These are phyloP conservation scores for Termitomyces sp. DNA, from an alignment of 768 basidiomycete species.

Conservation along the genomic window DNA sequence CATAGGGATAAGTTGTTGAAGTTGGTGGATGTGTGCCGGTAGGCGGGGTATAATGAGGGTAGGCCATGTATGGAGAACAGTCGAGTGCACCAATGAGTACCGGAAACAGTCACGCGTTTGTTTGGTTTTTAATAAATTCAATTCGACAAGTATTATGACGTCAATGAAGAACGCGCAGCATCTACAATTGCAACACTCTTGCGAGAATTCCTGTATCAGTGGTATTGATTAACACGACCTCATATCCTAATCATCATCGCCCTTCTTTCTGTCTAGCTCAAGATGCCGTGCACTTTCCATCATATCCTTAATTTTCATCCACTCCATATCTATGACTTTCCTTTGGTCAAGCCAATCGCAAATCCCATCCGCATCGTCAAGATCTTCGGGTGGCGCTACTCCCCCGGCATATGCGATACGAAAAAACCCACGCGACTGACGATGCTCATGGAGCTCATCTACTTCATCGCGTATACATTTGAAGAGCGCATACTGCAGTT, in stretches of 20 bases:
- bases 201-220: not conserved
- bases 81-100: not conserved
- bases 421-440: conserved; percentile 42
- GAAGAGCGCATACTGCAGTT: conserved; percentile 59
- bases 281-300: conserved; percentile 71
- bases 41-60: conserved; percentile 23
- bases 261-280: conserved; percentile 45
- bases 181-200: not conserved
- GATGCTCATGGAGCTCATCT: conserved; percentile 38
- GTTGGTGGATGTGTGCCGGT: conserved; percentile 26
- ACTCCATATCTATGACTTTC: conserved; percentile 60
- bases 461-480: conserved; percentile 53
- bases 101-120: not conserved
- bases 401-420: conserved; percentile 53
- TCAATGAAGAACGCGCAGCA: not conserved
- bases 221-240: not conserved
- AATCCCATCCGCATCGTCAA: conserved; percentile 69
- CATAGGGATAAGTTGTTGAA: conserved; percentile 60
- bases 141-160: not conserved
- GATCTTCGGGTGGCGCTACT: conserved; percentile 57
- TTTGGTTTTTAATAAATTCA: not conserved
- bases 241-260: conserved; percentile 30
- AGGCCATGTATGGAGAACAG: conserved; percentile 11
- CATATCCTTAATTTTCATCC: conserved; percentile 64
- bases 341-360: conserved; percentile 79